Base-by-base conservation (phyloP, 2,329 filamentous ascomycete species). In the Alternaria incomplexa region DNA sequence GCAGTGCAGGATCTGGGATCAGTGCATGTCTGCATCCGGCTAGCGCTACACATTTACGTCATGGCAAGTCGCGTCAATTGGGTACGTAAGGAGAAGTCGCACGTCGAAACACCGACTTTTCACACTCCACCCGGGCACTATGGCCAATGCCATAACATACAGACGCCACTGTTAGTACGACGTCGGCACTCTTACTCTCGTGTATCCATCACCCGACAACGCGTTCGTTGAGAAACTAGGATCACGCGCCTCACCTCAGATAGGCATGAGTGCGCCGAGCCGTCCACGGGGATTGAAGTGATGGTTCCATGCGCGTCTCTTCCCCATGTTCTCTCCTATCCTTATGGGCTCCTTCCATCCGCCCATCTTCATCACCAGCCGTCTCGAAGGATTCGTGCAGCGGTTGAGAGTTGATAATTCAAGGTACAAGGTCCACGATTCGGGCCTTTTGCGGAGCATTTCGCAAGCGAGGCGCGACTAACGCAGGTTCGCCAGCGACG, bases 381-480 rank as follows among this genome's bases (percentile, higher is more conserved):
- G 48, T 45, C 53, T 53, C 45, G 30, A 50, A 30, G 43, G n/a
- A 56, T 17, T 22, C 15, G 30, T 44, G 48, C 28, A 25, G 46
- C 36, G 23, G 46, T 48, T 57, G 28, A 36, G 43, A 26, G 48
- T 48, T 17, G 48, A 28, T n/a, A 32, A 45, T 51, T 43, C 43
- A 32, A 56, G 50, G 47, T 43, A 28, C 48, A 26, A 40, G 43
- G 43, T 25, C 36, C 15, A 6, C 5, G 15, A 25, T 25, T 54
- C 59, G 55, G 55, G 40, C 58, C 43, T 62, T 62, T 62, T 58
- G 28, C 57, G 59, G 59, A 50, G 17, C 47, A 52, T 44, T 28
- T 26, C 28, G 23, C 48, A 58, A 53, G 59, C 54, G 55, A 58
- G 43, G 15, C 28, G 58, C 46, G 20, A 44, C 59, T 58, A 45